Conservation (phyloP, 257 asterid species). For the Capsicum pubescens region DNA sequence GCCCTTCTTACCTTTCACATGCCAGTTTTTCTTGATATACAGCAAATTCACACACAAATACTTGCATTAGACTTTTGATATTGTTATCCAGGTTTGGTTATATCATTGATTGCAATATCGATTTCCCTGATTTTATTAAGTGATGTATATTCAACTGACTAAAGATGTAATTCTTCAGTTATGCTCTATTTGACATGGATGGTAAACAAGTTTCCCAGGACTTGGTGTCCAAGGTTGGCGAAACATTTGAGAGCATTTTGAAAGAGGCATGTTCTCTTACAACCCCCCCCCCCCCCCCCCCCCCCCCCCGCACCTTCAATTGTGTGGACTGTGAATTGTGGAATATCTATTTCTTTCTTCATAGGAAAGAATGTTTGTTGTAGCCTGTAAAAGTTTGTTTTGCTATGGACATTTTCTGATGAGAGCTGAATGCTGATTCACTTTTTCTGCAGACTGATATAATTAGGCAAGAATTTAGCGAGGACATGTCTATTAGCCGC, state of each 20-base stretch:
- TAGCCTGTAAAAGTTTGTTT: not conserved
- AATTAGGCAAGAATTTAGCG: constrained; percentile 69
- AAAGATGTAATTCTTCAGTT: constrained; percentile 51
- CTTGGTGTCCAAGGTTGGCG: constrained; percentile 82
- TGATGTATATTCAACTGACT: not conserved
- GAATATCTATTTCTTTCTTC: not conserved
- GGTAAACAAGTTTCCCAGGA: constrained; percentile 95
- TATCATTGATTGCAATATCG: not conserved
- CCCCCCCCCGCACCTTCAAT: not conserved
- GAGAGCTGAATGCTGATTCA: constrained; percentile 21
- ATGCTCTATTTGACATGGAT: constrained; percentile 89
- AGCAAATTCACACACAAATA: not conserved
- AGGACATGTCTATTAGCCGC: constrained; percentile 80
- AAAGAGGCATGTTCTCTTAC: constrained; percentile 61
- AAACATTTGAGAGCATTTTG: constrained; percentile 81
- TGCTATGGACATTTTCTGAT: constrained; percentile 16
- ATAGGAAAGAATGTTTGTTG: not conserved
- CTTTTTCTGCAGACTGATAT: constrained; percentile 60
- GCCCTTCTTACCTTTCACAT: constrained; percentile 3
- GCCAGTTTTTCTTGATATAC: constrained; percentile 4
- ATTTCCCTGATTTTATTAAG: constrained; percentile 17
- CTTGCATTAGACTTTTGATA: not conserved
- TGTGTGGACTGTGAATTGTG: not conserved
- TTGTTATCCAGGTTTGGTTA: not conserved
- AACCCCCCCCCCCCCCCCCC: not conserved